These are phyloP conservation scores for Cadophora malorum DNA, from an alignment of 2,329 filamentous ascomycete genomes.

Conservation along the genomic window DNA sequence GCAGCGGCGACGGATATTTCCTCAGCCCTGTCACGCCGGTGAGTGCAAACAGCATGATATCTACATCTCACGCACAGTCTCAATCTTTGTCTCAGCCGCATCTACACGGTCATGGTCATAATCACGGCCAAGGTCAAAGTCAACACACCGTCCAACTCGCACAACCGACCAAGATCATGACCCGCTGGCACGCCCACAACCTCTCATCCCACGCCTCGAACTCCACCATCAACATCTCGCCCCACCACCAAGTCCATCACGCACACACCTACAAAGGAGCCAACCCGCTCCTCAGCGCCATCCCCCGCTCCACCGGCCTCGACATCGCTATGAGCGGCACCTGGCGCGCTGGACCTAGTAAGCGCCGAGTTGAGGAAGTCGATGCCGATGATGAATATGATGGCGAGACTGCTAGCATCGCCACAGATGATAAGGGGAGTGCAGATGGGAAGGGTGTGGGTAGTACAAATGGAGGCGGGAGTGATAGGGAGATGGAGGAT, in stretches of 20 bases:
- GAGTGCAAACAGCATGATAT: slow-evolving; percentile 17
- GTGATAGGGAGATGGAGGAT: slow-evolving; percentile 32
- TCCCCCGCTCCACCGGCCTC: slow-evolving; percentile 48
- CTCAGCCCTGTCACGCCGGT: slow-evolving; percentile 39
- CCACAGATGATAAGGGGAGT: slow-evolving; percentile 34
- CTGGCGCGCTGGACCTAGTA: slow-evolving; percentile 24
- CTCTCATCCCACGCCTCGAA: slow-evolving; percentile 34
- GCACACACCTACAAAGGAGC: slow-evolving; percentile 32
- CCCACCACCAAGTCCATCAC: neutral
- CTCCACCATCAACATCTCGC: slow-evolving; percentile 34
- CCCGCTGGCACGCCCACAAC: slow-evolving; percentile 45
- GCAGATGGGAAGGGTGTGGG: neutral
- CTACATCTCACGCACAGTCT: neutral
- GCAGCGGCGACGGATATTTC: slow-evolving; percentile 41
- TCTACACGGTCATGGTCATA: slow-evolving; percentile 24
- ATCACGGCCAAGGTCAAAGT: neutral
- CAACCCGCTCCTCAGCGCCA: slow-evolving; percentile 53
- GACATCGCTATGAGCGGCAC: slow-evolving; percentile 21
- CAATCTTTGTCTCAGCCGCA: slow-evolving; percentile 15
- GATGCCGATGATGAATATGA: slow-evolving; percentile 42
- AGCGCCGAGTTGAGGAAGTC: slow-evolving; percentile 36
- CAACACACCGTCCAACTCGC: neutral
- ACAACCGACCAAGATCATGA: neutral
- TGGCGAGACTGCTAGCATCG: slow-evolving; percentile 34
- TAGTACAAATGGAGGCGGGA: slow-evolving; percentile 12